Percentiles rank a stretch among this genome's conserved stretches.
Conservation (phyloP, 306 rosid genomes). For the Cucurbita moschata region DNA sequence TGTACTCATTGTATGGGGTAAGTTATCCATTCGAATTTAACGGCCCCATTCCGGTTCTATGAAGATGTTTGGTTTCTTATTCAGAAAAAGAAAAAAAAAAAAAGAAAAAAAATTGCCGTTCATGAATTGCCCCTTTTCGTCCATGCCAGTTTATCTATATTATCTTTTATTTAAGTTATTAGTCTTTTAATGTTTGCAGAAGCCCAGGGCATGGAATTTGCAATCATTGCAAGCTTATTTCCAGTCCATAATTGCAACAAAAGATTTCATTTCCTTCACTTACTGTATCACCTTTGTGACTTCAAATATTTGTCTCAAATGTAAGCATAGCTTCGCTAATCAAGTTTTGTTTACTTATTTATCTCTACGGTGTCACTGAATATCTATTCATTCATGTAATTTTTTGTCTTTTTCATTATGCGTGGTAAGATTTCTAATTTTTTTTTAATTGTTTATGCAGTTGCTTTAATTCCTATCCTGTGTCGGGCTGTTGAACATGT, state of each 20-base stretch:
- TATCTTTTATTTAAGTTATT: background rate
- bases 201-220: constrained; percentile 86
- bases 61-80: background rate
- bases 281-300: constrained; percentile 69
- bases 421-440: constrained; percentile 5
- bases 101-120: background rate
- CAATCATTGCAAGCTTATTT: constrained; percentile 84
- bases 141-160: background rate
- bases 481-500: constrained; percentile 78
- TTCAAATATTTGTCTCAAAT: constrained; percentile 73
- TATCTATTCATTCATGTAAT: background rate
- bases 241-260: constrained; percentile 51
- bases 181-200: constrained; percentile 29
- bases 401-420: background rate
- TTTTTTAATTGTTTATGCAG: constrained; percentile 24
- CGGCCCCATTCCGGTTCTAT: background rate
- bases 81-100: background rate
- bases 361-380: background rate
- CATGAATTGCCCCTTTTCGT: too few relatives aligned
- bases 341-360: background rate
- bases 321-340: constrained; percentile 18
- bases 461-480: constrained; percentile 75
- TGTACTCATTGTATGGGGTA: constrained; percentile 79
- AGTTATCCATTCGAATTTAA: constrained; percentile 7
- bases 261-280: constrained; percentile 75